Evolutionary conservation across 257 asterid genomes (phyloP).

Genomic region (Solanum arcanum): DNA sequence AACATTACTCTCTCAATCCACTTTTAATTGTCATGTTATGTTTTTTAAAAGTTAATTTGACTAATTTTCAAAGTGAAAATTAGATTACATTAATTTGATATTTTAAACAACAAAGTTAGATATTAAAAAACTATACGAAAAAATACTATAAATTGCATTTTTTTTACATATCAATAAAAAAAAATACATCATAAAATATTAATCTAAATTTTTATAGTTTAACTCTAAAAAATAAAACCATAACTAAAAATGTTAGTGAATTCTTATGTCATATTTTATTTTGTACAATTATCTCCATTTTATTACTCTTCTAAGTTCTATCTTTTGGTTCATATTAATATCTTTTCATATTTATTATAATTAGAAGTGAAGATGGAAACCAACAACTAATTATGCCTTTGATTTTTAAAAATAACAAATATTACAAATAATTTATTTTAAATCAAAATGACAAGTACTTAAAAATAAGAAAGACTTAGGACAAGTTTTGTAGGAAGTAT

Average conservation of each 20-base stretch:
- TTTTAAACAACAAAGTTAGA: no score
- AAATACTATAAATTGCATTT: no score
- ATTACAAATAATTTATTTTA: no score
- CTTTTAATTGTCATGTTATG: background rate
- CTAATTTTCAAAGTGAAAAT: no score
- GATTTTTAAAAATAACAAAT: no score
- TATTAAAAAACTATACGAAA: no score
- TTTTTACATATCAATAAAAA: background rate
- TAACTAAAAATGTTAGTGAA: no score
- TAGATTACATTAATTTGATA: no score
- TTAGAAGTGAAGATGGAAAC: background rate
- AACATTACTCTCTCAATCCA: background rate
- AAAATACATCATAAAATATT: no score
- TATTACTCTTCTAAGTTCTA: background rate
- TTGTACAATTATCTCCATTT: background rate
- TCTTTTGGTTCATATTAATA: background rate
- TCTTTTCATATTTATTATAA: background rate
- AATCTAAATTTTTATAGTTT: no score
- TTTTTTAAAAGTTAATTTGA: no score
- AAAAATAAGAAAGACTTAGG: background rate
- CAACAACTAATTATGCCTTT: background rate
- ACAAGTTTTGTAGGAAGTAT: no score
- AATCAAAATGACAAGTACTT: background rate
- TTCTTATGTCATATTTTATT: background rate
- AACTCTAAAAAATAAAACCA: background rate